A percentile compares a stretch with the other conserved stretches of the same genome.
Conservation (phyloP, 139 green algal genomes). For the Picochlorum sp. region DNA sequence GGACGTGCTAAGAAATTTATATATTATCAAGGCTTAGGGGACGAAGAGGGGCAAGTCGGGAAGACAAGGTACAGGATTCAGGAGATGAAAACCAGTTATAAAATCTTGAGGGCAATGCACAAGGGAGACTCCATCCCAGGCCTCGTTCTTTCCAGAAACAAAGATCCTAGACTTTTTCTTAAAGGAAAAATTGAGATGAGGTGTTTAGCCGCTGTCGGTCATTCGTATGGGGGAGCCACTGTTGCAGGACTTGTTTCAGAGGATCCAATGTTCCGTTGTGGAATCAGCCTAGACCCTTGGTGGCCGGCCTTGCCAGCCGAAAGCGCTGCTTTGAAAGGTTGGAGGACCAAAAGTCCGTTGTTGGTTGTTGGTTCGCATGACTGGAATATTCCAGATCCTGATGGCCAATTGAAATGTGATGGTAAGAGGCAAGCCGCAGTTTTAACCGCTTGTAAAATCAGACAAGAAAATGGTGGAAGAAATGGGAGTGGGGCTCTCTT, state of each 20-base stretch:
- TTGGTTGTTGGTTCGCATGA: slow-evolving; percentile 43
- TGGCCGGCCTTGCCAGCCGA: slow-evolving; percentile 27
- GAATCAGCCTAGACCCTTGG: slow-evolving; percentile 46
- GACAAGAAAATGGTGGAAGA: not conserved
- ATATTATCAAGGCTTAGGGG: slow-evolving; percentile 12
- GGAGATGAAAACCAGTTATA: slow-evolving; percentile 16
- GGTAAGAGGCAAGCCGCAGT: slow-evolving; percentile 28
- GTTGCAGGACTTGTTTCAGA: slow-evolving; percentile 21
- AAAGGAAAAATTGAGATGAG: slow-evolving; percentile 26
- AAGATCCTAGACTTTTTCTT: slow-evolving; percentile 8
- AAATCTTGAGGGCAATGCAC: not conserved
- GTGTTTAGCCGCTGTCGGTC: slow-evolving; percentile 28
- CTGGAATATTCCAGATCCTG: slow-evolving; percentile 46
- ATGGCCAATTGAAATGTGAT: slow-evolving; percentile 32
- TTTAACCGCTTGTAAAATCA: slow-evolving; percentile 21
- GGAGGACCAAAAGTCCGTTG: slow-evolving; percentile 24
- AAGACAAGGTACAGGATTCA: slow-evolving; percentile 8
- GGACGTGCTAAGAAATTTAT: not conserved
- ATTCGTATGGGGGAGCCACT: slow-evolving; percentile 51
- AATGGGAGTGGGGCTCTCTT: slow-evolving; percentile 17
- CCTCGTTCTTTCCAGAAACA: slow-evolving; percentile 1
- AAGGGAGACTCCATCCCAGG: not conserved
- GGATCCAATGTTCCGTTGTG: slow-evolving; percentile 23
- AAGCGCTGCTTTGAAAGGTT: slow-evolving; percentile 8
- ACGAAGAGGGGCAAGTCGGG: slow-evolving; percentile 4